A percentile compares a stretch with the other conserved stretches of the same genome.
Evolutionary conservation across 306 rosid genomes (phyloP).

Genomic region (Aeschynomene evenia): DNA sequence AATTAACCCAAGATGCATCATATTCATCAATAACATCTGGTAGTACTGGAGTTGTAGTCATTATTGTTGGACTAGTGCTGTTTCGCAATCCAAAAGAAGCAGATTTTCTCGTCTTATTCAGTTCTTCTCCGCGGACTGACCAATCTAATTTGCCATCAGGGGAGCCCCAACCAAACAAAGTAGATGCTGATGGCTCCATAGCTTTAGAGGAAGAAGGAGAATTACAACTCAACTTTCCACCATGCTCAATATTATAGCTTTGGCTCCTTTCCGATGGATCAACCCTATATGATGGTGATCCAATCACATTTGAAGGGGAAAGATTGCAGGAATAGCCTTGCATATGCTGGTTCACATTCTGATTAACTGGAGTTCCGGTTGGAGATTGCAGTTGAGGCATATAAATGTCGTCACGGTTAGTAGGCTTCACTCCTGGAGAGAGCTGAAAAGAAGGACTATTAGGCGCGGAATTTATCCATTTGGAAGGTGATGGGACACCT

Average conservation of each 20-base stretch:
- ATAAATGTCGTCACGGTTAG: slow-evolving; percentile 61
- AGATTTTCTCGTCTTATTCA: slow-evolving; percentile 63
- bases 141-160: slow-evolving; percentile 75
- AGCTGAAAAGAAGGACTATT: slow-evolving; percentile 39
- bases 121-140: slow-evolving; percentile 61
- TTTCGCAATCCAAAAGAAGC: slow-evolving; percentile 65
- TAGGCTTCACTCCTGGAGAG: slow-evolving; percentile 51
- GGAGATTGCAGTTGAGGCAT: slow-evolving; percentile 60
- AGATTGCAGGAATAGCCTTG: slow-evolving; percentile 44
- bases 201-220: slow-evolving; percentile 40
- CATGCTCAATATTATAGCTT: slow-evolving; percentile 64
- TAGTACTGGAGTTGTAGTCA: slow-evolving; percentile 24
- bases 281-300: slow-evolving; percentile 43
- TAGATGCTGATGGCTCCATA: slow-evolving; percentile 39
- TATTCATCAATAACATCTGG: slow-evolving; percentile 41
- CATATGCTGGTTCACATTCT: too few species aligned
- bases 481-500: slow-evolving; percentile 51
- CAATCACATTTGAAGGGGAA: slow-evolving; percentile 47
- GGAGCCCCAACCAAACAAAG: slow-evolving; percentile 64
- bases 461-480: slow-evolving; percentile 56
- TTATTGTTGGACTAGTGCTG: slow-evolving; percentile 20
- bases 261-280: slow-evolving; percentile 54
- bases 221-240: slow-evolving; percentile 34
- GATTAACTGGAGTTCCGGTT: slow-evolving; percentile 39
- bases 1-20: slow-evolving; percentile 75